Base-by-base conservation (phyloP, 108 stramenopile species). In the Stephanodiscus minutulus region DNA sequence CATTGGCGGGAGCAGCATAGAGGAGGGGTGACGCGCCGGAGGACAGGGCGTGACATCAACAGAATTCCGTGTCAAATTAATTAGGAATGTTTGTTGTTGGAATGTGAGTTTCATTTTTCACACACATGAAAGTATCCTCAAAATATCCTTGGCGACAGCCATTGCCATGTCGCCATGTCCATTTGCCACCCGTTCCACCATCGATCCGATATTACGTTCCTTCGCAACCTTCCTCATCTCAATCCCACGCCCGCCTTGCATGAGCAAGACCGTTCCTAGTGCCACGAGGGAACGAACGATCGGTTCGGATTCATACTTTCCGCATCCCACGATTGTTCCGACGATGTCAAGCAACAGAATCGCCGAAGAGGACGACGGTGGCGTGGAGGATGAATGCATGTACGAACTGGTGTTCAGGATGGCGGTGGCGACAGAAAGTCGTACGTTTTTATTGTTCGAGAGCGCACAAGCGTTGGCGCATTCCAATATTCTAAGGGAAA, bases 381-480 rank as follows among this genome's bases (percentile, higher is more conserved):
- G 49, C 7, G 66, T 35, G n/a, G 66, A 25, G n/a, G 77, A 78
- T 17, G 75, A 43, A 47, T 68, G 39, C 80, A 92, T 61, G 74
- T 83, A 88, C 29, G 80, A 90, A 61, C 74, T 73, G 12, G 84
- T 74, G 65, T 95, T 95, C 66, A 91, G 83, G 28, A 92, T 54
- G 5, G 85, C 72, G 15, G 94, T 95, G 18, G 87, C 88, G 11
- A 91, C 85, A 1, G 94, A 85, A 63, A 91, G 71, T 22, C 94
- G 82, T 50, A 95, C 79, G 59, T 91, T 92, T 64, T 95, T 95
- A 77, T 95, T 92, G 18, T 29, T 57, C 5, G 91, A 89, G 0
- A 63, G 13, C 12, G 79, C 69, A 61, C 80, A 87, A 11, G 35
- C 55, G 29, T 82, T 76, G 66, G 81, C 79, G 56, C 87, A 89